phyloP scores from a whole-genome alignment of 805 yeast species.

The Torulaspora gathmanii region DNA sequence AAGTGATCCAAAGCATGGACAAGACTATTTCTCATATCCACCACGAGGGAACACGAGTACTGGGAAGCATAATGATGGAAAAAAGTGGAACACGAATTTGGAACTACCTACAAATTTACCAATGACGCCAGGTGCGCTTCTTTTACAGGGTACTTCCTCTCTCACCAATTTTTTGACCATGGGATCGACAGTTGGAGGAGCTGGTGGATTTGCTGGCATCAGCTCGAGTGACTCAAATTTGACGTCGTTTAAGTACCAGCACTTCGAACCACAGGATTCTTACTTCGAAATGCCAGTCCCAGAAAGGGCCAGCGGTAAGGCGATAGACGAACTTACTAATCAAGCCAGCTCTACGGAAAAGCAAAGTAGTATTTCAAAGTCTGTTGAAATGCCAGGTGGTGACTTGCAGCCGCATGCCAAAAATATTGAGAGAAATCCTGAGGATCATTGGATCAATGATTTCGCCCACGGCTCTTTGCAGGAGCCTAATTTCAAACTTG shows the following conservation, averaged over 20 bases:
- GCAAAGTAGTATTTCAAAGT: not conserved
- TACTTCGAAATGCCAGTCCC: not conserved
- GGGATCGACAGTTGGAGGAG: conserved; percentile 40
- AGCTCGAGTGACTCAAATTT: conserved; percentile 29
- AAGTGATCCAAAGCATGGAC: not conserved
- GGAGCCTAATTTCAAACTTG: conserved; percentile 50
- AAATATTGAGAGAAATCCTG: not conserved
- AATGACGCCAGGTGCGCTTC: conserved; percentile 12
- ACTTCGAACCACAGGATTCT: conserved; percentile 2
- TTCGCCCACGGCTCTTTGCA: conserved; percentile 59
- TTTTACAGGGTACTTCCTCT: conserved; percentile 34
- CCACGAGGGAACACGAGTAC: not conserved
- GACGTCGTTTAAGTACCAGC: conserved; percentile 34
- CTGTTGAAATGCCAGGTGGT: not conserved
- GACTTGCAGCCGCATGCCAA: not conserved
- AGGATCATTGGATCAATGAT: conserved; percentile 57
- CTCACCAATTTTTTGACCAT: conserved; percentile 40
- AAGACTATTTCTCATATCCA: conserved; percentile 1
- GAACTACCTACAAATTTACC: conserved; percentile 3
- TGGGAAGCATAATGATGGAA: not conserved
- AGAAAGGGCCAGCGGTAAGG: not conserved
- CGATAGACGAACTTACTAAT: not conserved
- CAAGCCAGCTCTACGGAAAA: not conserved
- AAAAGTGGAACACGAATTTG: conserved; percentile 3
- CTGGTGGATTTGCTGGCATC: conserved; percentile 34